These are phyloP conservation scores for Narthecium ossifragum DNA, from an alignment of 106 monocot species.

Conservation along the genomic window DNA sequence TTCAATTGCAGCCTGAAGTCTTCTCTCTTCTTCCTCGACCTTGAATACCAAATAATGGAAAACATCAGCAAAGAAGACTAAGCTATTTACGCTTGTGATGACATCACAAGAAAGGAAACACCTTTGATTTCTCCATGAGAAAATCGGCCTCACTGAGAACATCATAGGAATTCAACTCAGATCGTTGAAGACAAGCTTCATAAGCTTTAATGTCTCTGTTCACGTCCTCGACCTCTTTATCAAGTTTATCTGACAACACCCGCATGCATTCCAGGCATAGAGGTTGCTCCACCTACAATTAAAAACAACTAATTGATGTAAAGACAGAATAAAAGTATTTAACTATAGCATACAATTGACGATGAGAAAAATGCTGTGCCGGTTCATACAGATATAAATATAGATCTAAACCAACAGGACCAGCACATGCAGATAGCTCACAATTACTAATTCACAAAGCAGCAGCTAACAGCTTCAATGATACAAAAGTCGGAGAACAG, in stretches of 20 bases:
- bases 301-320: neutral
- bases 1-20: slow-evolving; percentile 63
- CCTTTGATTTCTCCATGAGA: slow-evolving; percentile 82
- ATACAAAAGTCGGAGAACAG: too few species aligned
- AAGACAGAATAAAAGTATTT: neutral
- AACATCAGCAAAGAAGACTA: neutral
- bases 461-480: too few species aligned
- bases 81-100: neutral
- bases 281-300: slow-evolving; percentile 90
- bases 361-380: too few species aligned
- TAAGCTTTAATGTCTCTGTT: slow-evolving; percentile 89
- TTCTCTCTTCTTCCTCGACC: slow-evolving; percentile 87
- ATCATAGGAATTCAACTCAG: slow-evolving; percentile 46
- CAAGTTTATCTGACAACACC: slow-evolving; percentile 79
- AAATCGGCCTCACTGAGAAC: slow-evolving; percentile 84
- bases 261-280: slow-evolving; percentile 95
- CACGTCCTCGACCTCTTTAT: slow-evolving; percentile 92
- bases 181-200: slow-evolving; percentile 68
- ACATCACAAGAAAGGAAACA: too few species aligned
- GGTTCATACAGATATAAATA: too few species aligned
- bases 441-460: too few species aligned
- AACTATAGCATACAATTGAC: neutral
- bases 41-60: slow-evolving; percentile 13
- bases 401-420: too few species aligned
- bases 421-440: too few species aligned